These are phyloP conservation scores for Thalassia testudinum DNA, from an alignment of 116 monocot genomes.

Conservation along the genomic window DNA sequence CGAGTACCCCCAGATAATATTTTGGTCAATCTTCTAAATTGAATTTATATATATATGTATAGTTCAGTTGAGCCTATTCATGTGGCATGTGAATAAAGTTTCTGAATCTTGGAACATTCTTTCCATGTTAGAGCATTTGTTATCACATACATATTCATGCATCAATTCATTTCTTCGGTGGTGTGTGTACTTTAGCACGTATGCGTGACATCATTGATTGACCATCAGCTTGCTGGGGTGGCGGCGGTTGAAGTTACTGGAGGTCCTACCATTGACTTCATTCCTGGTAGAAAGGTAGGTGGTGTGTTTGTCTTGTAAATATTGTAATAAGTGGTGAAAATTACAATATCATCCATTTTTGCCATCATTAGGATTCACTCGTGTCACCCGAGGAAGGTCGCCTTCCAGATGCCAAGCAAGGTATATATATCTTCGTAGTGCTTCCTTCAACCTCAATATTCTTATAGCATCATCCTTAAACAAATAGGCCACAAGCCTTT, in stretches of 20 bases:
- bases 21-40: too few species aligned
- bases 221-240: constrained; percentile 91
- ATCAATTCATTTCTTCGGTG: neutral
- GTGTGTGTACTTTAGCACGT: neutral
- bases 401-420: constrained; percentile 89
- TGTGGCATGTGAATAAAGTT: too few species aligned
- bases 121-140: neutral
- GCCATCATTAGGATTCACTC: constrained; percentile 55
- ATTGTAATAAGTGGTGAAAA: neutral
- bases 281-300: constrained; percentile 62
- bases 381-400: constrained; percentile 74
- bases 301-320: neutral
- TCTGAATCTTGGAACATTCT: neutral
- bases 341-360: neutral
- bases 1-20: too few species aligned
- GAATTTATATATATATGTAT: too few species aligned
- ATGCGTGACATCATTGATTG: neutral
- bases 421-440: constrained; percentile 17
- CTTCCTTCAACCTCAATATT: too few species aligned
- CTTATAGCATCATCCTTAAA: too few species aligned
- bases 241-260: constrained; percentile 97
- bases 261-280: constrained; percentile 81
- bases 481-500: too few species aligned
- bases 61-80: too few species aligned
- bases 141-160: neutral